Base-by-base conservation (phyloP, 331 rosid species). In the Arachis monticola region DNA sequence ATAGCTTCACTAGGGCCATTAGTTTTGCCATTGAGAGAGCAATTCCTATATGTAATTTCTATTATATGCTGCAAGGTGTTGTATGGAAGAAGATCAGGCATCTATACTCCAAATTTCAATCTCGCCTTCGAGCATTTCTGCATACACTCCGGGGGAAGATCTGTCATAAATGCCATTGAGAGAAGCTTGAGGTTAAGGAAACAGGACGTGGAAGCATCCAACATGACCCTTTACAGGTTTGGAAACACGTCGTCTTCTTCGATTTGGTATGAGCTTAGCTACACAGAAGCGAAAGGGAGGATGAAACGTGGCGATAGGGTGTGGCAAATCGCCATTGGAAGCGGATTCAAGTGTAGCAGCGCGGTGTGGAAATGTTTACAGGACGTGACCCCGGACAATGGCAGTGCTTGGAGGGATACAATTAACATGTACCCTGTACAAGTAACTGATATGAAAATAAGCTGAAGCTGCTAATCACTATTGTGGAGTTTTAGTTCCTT, bases 71-170 rank as follows among this genome's bases (percentile, higher is more conserved):
- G 46, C 14, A 77, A 78, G 59, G 17, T 78, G 5, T 66, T 73
- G 64, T 64, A 41, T 53, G 41, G n/a, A 50, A 58, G 75, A 41
- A 79, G 55, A 11, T 67, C 30, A 47, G 52, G 83, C 44, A 77
- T 59, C 40, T 82, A 82, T 10, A 72, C 77, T 8, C 88, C 88
- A 1, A 78, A 82, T n/a, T 87, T 84, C 12, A 84, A 80, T 12
- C 77, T 12, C n/a, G 87, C 82, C 77, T 84, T 87, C 64, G 87
- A 84, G 71, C 91, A 87, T 79, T 87, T 87, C 73, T 87, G 88
- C 75, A 82, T 87, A 78, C 88, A 87, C 67, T 78, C 88, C 10
- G 85, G 91, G 8, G 91, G 91, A 0, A 82, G 63, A 67, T 81
- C 91, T 8, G 81, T 87, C 62, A 87, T 87, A 35, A 45, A 84